These are phyloP conservation scores for Teunomyces atbi DNA, from an alignment of 805 yeast species.

Conservation along the genomic window DNA sequence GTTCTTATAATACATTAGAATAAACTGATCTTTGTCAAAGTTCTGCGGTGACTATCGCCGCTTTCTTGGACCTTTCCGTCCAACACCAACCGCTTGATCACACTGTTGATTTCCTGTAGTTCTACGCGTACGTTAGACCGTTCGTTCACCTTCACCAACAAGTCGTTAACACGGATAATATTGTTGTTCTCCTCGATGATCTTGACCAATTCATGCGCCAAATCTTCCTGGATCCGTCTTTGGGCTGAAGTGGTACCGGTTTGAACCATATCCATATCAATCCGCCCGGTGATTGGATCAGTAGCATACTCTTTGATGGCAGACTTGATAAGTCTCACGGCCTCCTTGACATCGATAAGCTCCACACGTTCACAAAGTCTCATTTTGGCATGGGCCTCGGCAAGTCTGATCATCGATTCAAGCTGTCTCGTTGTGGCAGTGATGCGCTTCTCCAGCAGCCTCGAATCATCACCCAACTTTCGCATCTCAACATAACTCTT, in stretches of 20 bases:
- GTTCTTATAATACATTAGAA: slow-evolving; percentile 10
- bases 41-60: slow-evolving; percentile 72
- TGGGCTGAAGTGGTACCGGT: slow-evolving; percentile 93
- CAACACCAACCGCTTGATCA: slow-evolving; percentile 61
- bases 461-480: slow-evolving; percentile 85
- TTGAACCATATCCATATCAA: slow-evolving; percentile 95
- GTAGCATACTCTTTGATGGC: slow-evolving; percentile 98
- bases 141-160: slow-evolving; percentile 64
- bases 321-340: slow-evolving; percentile 85
- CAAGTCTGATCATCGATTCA: slow-evolving; percentile 89
- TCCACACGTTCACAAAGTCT: slow-evolving; percentile 71
- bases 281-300: slow-evolving; percentile 94
- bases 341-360: slow-evolving; percentile 82
- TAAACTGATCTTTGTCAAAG: slow-evolving; percentile 37
- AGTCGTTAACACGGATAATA: slow-evolving; percentile 55
- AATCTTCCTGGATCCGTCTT: slow-evolving; percentile 71
- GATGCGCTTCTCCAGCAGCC: slow-evolving; percentile 83
- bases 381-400: slow-evolving; percentile 98
- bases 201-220: slow-evolving; percentile 57
- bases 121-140: slow-evolving; percentile 64
- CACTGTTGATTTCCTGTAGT: slow-evolving; percentile 66
- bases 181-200: slow-evolving; percentile 48
- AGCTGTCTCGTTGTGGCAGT: slow-evolving; percentile 98
- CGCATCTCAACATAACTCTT: slow-evolving; percentile 91
- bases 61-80: slow-evolving; percentile 67